phyloP scores from a whole-genome alignment of 2,329 filamentous ascomycete genomes.

The Daldinia sp. region DNA sequence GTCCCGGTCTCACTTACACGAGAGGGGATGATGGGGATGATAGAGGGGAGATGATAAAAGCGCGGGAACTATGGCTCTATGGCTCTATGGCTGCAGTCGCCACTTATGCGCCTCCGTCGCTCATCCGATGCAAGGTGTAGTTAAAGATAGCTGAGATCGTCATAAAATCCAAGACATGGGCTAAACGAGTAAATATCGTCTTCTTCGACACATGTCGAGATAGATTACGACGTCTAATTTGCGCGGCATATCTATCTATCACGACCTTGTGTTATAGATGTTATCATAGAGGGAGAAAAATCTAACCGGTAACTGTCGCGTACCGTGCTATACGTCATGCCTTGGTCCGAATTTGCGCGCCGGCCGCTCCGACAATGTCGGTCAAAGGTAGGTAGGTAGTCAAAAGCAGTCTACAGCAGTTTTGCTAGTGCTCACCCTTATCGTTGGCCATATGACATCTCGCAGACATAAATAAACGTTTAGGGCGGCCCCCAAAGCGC shows the following conservation, averaged over 20 bases:
- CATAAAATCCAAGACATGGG: constrained; percentile 18
- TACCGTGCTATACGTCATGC: constrained; percentile 24
- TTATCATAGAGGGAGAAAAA: constrained; percentile 9
- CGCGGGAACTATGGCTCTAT: constrained; percentile 12
- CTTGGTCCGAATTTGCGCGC: constrained; percentile 13
- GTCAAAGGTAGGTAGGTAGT: too few species aligned
- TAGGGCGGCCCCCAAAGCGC: constrained; percentile 20
- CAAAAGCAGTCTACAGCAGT: too few species aligned
- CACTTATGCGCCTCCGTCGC: constrained; percentile 16
- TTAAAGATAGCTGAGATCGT: constrained; percentile 27
- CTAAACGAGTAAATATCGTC: constrained; percentile 13
- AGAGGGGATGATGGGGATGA: too few species aligned
- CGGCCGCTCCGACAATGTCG: constrained; percentile 17
- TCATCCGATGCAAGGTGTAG: constrained; percentile 27
- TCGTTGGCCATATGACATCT: constrained; percentile 30
- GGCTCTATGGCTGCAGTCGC: constrained; percentile 27
- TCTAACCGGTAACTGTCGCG: constrained; percentile 11
- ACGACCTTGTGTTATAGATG: constrained; percentile 10
- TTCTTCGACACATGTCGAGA: constrained; percentile 13
- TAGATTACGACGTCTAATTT: constrained; percentile 16
- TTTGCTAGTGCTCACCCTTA: constrained; percentile 34
- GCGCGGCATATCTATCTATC: constrained; percentile 16
- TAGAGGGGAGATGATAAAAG: constrained; percentile 19
- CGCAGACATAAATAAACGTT: constrained; percentile 32
- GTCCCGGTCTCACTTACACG: constrained; percentile 32